These are phyloP conservation scores for Effrenium voratum DNA, from an alignment of 73 alveolate species.

Conservation along the genomic window DNA sequence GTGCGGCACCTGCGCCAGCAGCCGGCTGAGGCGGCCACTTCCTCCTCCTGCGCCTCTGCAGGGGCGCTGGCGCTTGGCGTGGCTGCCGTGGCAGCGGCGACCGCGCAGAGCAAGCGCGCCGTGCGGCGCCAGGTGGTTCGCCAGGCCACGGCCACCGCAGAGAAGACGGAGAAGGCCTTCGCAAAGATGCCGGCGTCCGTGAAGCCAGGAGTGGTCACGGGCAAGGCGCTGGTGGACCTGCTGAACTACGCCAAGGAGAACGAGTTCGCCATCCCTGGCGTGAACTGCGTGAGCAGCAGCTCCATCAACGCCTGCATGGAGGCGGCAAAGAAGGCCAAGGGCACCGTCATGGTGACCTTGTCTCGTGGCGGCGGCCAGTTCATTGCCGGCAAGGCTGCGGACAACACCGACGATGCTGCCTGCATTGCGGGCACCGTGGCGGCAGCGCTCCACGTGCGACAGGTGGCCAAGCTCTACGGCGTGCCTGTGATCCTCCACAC, in stretches of 20 bases:
- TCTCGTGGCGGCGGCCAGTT: slow-evolving; percentile 58
- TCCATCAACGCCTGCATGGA: slow-evolving; percentile 40
- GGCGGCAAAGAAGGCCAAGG: slow-evolving; percentile 27
- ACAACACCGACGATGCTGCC: slow-evolving; percentile 23
- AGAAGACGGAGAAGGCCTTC: slow-evolving; percentile 48
- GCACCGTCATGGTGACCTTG: slow-evolving; percentile 24
- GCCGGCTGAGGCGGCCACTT: neutral
- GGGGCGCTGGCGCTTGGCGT: slow-evolving; percentile 9
- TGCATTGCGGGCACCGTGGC: slow-evolving; percentile 86
- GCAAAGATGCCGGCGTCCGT: slow-evolving; percentile 55
- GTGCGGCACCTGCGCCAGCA: slow-evolving; percentile 73
- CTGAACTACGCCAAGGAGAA: slow-evolving; percentile 42
- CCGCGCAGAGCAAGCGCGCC: slow-evolving; percentile 19
- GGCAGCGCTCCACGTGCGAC: slow-evolving; percentile 21
- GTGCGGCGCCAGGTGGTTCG: slow-evolving; percentile 41
- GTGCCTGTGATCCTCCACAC: slow-evolving; percentile 56
- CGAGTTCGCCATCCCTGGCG: slow-evolving; percentile 74
- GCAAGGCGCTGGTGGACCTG: slow-evolving; percentile 28
- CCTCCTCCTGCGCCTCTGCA: neutral
- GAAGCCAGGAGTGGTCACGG: slow-evolving; percentile 59
- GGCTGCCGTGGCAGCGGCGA: slow-evolving; percentile 26
- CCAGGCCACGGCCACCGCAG: slow-evolving; percentile 40
- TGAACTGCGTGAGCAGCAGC: neutral
- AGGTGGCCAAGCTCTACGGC: slow-evolving; percentile 43
- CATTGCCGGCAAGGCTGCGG: slow-evolving; percentile 47